Conservation (phyloP, 805 yeast species). For the Ogataea pilisensis region DNA sequence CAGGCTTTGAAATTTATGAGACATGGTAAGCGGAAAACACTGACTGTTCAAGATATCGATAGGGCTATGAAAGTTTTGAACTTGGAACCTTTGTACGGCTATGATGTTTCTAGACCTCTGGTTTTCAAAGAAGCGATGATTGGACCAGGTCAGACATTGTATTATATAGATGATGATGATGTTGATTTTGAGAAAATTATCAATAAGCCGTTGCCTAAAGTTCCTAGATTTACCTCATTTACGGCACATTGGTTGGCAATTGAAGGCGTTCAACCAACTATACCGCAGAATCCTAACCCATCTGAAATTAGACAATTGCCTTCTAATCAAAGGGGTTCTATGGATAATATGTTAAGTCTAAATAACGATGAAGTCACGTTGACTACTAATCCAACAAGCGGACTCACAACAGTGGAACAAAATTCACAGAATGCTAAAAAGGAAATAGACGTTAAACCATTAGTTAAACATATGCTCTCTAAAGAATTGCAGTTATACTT, state of each 20-base stretch:
- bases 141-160: constrained; percentile 89
- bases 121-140: constrained; percentile 83
- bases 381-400: constrained; percentile 26
- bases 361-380: constrained; percentile 40
- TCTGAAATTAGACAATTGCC: constrained; percentile 75
- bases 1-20: constrained; percentile 96
- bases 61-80: constrained; percentile 80
- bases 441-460: constrained; percentile 70
- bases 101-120: constrained; percentile 66
- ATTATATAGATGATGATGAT: constrained; percentile 87
- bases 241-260: constrained; percentile 98
- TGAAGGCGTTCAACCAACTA: constrained; percentile 97
- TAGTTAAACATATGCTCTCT: constrained; percentile 92
- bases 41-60: constrained; percentile 77
- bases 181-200: constrained; percentile 90
- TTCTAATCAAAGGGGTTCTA: constrained; percentile 80
- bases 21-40: constrained; percentile 79
- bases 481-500: constrained; percentile 92
- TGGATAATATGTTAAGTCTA: constrained; percentile 53
- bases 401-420: constrained; percentile 26
- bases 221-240: constrained; percentile 87
- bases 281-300: constrained; percentile 90
- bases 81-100: constrained; percentile 92
- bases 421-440: constrained; percentile 32
- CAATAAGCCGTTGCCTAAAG: constrained; percentile 91